Percentiles rank a stretch among this genome's conserved stretches.
phyloP scores from a whole-genome alignment of 768 basidiomycete genomes.

The Suillus luteus region DNA sequence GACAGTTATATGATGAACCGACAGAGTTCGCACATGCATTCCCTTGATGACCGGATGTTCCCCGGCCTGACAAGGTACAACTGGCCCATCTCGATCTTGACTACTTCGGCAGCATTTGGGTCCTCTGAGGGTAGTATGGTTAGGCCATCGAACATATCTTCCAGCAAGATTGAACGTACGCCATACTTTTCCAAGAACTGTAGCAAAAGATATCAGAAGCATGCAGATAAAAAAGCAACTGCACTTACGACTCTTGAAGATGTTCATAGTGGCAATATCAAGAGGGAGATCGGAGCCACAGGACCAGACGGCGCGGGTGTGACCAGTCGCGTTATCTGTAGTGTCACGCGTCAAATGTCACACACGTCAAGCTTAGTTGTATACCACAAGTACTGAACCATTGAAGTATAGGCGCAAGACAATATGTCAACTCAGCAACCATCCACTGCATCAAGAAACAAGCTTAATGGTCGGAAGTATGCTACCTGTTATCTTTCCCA shows the following conservation, averaged over 20 bases:
- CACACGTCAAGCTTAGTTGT: background rate
- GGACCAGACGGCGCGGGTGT: slow-evolving; percentile 19
- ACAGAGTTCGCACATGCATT: slow-evolving; percentile 85
- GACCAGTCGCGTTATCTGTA: slow-evolving; percentile 29
- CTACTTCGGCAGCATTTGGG: slow-evolving; percentile 92
- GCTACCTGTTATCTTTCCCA: background rate
- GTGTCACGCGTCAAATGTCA: slow-evolving; percentile 25
- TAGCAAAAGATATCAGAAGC: slow-evolving; percentile 22
- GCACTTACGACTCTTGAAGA: slow-evolving; percentile 77
- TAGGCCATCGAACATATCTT: slow-evolving; percentile 24
- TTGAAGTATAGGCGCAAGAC: background rate
- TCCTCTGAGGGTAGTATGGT: slow-evolving; percentile 61
- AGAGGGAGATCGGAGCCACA: slow-evolving; percentile 18
- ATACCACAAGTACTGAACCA: background rate
- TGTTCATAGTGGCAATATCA: slow-evolving; percentile 61
- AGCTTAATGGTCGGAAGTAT: background rate
- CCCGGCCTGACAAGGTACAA: slow-evolving; percentile 91
- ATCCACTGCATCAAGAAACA: background rate
- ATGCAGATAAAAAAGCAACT: slow-evolving; percentile 13
- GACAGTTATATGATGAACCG: slow-evolving; percentile 5
- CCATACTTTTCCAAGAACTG: slow-evolving; percentile 93
- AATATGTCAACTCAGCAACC: background rate
- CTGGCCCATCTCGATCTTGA: slow-evolving; percentile 90
- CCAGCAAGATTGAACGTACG: slow-evolving; percentile 55
- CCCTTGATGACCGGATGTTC: slow-evolving; percentile 86